Evolutionary conservation across 2,329 filamentous ascomycete species (phyloP).

Genomic region (Grosmannia huntii): DNA sequence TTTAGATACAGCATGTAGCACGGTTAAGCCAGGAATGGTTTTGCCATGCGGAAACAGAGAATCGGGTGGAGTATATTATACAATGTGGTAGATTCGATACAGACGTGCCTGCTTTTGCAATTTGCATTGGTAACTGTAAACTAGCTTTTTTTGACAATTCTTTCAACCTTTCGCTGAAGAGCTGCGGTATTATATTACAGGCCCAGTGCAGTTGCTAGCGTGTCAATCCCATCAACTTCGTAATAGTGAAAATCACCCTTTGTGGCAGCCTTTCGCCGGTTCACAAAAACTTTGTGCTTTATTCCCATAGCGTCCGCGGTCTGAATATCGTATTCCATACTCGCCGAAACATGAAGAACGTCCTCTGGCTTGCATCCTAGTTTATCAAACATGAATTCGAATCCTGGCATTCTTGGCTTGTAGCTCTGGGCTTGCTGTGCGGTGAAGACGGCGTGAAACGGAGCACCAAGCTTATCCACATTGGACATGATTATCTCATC

Average conservation of each 20-base stretch:
- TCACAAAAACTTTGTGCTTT: background rate
- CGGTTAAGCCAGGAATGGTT: background rate
- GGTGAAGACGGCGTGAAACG: background rate
- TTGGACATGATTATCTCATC: background rate
- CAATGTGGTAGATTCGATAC: too few species aligned
- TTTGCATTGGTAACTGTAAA: too few species aligned
- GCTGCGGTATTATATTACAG: background rate
- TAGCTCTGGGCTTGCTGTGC: constrained; percentile 1
- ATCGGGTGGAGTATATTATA: too few species aligned
- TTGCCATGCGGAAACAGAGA: too few species aligned
- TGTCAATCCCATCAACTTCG: background rate
- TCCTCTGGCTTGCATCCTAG: background rate
- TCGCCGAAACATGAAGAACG: background rate
- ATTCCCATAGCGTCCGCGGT: background rate
- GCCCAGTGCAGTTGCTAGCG: background rate
- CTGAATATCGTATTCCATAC: constrained; percentile 1
- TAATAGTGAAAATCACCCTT: background rate
- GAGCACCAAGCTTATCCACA: background rate
- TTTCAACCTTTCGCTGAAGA: too few species aligned
- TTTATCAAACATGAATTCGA: constrained; percentile 1
- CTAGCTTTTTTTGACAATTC: too few species aligned
- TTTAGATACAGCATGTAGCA: constrained; percentile 23
- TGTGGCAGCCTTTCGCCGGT: background rate
- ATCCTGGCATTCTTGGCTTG: constrained; percentile 1
- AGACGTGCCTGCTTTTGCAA: too few species aligned